phyloP scores from a whole-genome alignment of 2,329 filamentous ascomycete genomes.

The Ophiocordyceps camponoti-saundersi region DNA sequence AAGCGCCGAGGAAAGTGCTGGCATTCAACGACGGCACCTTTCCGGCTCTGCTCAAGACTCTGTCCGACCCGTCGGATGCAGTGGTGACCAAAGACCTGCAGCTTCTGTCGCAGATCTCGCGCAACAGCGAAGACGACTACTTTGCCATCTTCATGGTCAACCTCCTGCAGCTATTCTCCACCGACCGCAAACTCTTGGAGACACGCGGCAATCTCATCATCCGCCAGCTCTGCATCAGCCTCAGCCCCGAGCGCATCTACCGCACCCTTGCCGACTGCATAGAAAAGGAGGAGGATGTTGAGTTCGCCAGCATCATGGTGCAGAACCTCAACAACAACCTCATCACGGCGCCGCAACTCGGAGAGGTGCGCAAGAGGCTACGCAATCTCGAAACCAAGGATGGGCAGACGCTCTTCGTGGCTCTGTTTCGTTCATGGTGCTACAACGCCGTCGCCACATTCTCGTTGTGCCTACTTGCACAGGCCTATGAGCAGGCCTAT shows the following conservation, averaged over 20 bases:
- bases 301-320: slow-evolving; percentile 99
- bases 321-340: slow-evolving; percentile 98
- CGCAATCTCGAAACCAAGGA: slow-evolving; percentile 88
- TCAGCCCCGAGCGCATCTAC: slow-evolving; percentile 91
- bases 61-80: slow-evolving; percentile 87
- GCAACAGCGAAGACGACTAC: slow-evolving; percentile 92
- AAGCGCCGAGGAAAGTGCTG: slow-evolving; percentile 81
- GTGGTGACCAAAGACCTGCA: slow-evolving; percentile 92
- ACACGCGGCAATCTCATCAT: slow-evolving; percentile 93
- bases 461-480: slow-evolving; percentile 82
- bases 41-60: slow-evolving; percentile 83
- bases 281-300: slow-evolving; percentile 93
- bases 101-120: slow-evolving; percentile 85
- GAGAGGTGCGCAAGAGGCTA: slow-evolving; percentile 76
- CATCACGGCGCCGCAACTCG: slow-evolving; percentile 87
- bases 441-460: slow-evolving; percentile 97
- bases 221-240: slow-evolving; percentile 76
- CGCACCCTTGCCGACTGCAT: slow-evolving; percentile 90
- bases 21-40: slow-evolving; percentile 97
- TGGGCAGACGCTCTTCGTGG: slow-evolving; percentile 87
- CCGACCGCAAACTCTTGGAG: slow-evolving; percentile 78
- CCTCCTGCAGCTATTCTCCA: slow-evolving; percentile 84
- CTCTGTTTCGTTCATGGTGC: slow-evolving; percentile 92
- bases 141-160: slow-evolving; percentile 98
- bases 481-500: slow-evolving; percentile 96